A percentile compares a stretch with the other conserved stretches of the same genome.
phyloP scores from a whole-genome alignment of 2,329 filamentous ascomycete species.

The Ophiostoma ulmi region DNA sequence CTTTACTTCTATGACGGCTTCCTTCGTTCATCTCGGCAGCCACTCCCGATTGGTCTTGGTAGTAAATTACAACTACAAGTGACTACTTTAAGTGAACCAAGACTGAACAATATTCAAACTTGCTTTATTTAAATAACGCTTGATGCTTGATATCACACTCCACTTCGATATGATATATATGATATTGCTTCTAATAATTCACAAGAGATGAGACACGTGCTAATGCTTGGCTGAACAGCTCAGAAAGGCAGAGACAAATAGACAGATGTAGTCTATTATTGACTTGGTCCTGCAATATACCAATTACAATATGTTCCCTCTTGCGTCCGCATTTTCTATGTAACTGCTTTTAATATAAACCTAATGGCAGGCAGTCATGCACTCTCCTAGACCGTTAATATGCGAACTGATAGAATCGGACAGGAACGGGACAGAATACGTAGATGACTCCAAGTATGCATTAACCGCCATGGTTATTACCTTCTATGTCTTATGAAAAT shows the following conservation, averaged over 20 bases:
- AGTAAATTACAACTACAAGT: neutral
- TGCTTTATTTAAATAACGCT: neutral
- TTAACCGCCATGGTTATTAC: neutral
- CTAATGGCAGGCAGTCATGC: neutral
- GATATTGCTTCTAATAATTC: neutral
- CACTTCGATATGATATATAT: neutral
- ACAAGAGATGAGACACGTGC: slow-evolving; percentile 6
- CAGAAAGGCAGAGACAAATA: neutral
- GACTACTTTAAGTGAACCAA: neutral
- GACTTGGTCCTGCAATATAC: neutral
- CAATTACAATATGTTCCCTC: no score
- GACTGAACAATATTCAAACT: no score
- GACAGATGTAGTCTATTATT: neutral
- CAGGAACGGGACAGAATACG: neutral
- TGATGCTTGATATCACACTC: slow-evolving; percentile 1
- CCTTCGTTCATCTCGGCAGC: slow-evolving; percentile 4
- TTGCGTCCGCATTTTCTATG: no score
- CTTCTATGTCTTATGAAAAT: neutral
- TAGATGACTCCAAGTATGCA: neutral
- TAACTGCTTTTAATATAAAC: no score
- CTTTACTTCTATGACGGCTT: neutral
- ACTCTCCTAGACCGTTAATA: neutral
- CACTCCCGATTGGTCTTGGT: neutral
- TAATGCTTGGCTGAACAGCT: neutral
- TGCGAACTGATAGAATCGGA: neutral